Evolutionary conservation across 1,284 basidiomycete species (phyloP), one percentile per base, ranked within the genome.

Genomic region (Albatrellus sp.): DNA sequence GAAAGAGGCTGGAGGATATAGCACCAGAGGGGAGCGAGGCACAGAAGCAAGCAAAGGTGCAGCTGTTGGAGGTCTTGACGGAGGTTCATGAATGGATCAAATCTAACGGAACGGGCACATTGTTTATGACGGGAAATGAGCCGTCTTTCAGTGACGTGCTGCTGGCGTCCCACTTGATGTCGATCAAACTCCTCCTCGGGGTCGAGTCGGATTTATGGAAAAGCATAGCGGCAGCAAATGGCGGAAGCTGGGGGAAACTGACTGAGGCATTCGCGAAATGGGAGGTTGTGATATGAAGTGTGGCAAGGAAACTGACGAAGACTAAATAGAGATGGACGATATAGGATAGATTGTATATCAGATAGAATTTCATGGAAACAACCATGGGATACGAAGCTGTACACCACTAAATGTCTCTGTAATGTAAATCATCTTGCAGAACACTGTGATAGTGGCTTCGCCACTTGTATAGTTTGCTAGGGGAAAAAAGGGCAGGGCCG

Each of bases 111-210:
- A 13, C 13, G 19, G 37, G 37, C 19, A 6, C n/a, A n/a, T n/a
- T 12, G 14, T 39, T 39, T 13, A 20, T 39, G 37, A 39, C 29
- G 37, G 37, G 37, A 10, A 24, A 39, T 12, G 19, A 17, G 17
- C 8, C 19, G 37, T 55, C 54, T 0, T 68, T 59, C 52, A 63
- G 58, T 5, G 69, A 70, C 42, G 52, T 68, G 13, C 52, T 55
- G 8, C 24, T 67, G 28, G 62, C 54, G 1, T 53, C 50, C 5
- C 48, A 47, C 13, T 35, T 68, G 28, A 43, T 57, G 2, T 65
- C 58, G 37, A 20, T 19, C 19, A 39, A 39, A 24, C 19, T 39
- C 16, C 13, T 20, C 19, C 9, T 1, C 11, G 37, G 37, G 11
- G 37, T 20, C 7, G 37, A 39, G 8, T 39, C 37, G 14, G 14